Conservation (phyloP, 192 early-diverging fungal genomes). For the Podila epicladia region DNA sequence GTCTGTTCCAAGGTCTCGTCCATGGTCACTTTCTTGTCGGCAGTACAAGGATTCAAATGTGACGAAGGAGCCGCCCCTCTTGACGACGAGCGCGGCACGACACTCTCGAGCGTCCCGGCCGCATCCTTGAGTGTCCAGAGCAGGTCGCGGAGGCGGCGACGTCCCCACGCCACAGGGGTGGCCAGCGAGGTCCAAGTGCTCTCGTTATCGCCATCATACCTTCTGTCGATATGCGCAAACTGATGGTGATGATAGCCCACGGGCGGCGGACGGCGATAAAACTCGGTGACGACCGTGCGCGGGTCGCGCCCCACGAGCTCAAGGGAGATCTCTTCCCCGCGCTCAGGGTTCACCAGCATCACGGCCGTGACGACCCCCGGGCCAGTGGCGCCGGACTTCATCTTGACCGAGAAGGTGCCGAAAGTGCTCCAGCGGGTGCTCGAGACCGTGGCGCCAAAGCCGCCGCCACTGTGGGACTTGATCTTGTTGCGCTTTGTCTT, state of each 20-base stretch:
- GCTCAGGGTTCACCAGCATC: constrained; percentile 54
- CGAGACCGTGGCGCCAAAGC: constrained; percentile 68
- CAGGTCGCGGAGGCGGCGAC: not conserved
- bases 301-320: constrained; percentile 37
- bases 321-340: constrained; percentile 49
- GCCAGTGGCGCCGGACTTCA: constrained; percentile 59
- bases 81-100: not conserved
- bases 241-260: not conserved
- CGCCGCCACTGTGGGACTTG: constrained; percentile 41
- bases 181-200: not conserved
- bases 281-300: constrained; percentile 24
- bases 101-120: not conserved
- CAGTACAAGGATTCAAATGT: not conserved
- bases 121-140: not conserved
- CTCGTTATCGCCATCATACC: not conserved
- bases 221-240: not conserved
- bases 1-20: constrained; percentile 24
- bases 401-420: constrained; percentile 63
- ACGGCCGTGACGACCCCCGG: constrained; percentile 68
- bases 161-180: not conserved
- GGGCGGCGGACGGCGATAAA: constrained; percentile 12
- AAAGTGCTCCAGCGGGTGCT: constrained; percentile 65
- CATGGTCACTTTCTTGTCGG: not conserved
- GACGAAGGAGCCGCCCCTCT: not conserved
- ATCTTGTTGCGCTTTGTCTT: constrained; percentile 47